Evolutionary conservation across 306 rosid genomes (phyloP), one percentile per base, ranked within the genome.

Genomic region (Carpinus fangiana): DNA sequence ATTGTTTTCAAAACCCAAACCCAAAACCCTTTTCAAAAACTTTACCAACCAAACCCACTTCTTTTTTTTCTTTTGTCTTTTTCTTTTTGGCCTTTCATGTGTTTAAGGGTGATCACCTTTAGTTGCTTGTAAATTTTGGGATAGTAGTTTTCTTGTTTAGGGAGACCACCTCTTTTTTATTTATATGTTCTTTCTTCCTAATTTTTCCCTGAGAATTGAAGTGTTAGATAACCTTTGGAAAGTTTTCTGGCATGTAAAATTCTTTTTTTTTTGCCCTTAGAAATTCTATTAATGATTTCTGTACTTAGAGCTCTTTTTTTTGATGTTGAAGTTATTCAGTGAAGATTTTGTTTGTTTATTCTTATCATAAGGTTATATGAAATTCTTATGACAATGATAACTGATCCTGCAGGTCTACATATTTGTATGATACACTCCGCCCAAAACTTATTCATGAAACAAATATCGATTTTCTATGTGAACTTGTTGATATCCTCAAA

Each of bases 391-490:
- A 48, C 81, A 55, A 3, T 28, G 76, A 78, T 68, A 57, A 79
- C 75, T 78, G 77, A 69, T 68, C 66, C 57, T 90, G 90, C 91
- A 96, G 99, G 84, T 93, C 96, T 72, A 93, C 96, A 47, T 89
- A 91, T 84, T 78, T 96, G 68, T 96, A 96, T 45, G 99, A 96
- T 79, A 96, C 97, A 54, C 82, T 96, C 81, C 92, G 99, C 36
- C 99, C 98, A 60, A 93, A 91, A 82, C 90, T 96, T 84, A 92
- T 96, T 84, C 98, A 93, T 73, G 98, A 96, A 87, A 90, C 99
- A 84, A 93, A 85, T 86, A 87, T 96, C 41, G 98, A 96, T 84
- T 89, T 83, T 86, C 92, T 96, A 45, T 96, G 98, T 75, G 99
- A 96, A 84, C 97, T 96, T 73, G 97, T 96, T 80, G 97, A 93